Conservation (phyloP, 2,329 filamentous ascomycete genomes). For the Penicillium freii region DNA sequence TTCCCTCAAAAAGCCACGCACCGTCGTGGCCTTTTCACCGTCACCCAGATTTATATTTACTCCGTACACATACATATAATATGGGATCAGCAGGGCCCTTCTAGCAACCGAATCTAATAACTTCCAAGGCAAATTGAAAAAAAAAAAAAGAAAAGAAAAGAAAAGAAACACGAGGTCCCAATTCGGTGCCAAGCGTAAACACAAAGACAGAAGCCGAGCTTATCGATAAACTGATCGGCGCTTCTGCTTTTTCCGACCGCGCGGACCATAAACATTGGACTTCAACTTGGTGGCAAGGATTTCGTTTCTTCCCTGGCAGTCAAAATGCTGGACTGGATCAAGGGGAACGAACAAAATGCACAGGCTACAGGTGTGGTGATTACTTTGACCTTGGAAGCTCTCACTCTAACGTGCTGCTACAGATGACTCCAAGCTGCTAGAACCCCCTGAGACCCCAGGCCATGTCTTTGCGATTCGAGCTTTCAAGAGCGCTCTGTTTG, state of each 20-base stretch:
- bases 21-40: too few species aligned
- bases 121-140: neutral
- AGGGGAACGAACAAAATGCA: slow-evolving; percentile 18
- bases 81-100: neutral
- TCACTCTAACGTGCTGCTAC: neutral
- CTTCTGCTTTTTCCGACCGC: slow-evolving; percentile 15
- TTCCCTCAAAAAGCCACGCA: too few species aligned
- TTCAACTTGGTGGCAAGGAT: neutral
- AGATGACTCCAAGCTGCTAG: slow-evolving; percentile 54
- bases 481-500: slow-evolving; percentile 64
- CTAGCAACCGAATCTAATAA: neutral
- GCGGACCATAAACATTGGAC: slow-evolving; percentile 35
- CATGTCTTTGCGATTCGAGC: slow-evolving; percentile 66
- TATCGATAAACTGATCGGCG: slow-evolving; percentile 16
- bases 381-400: neutral
- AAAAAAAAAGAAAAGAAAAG: neutral
- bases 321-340: slow-evolving; percentile 29
- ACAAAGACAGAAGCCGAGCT: neutral
- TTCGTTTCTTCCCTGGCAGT: neutral
- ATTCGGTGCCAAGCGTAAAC: neutral
- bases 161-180: neutral
- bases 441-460: slow-evolving; percentile 63
- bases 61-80: neutral
- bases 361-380: slow-evolving; percentile 18
- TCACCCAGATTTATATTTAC: too few species aligned